Base-by-base conservation (phyloP, 2,329 filamentous ascomycete genomes). In the Neurospora crassa region DNA sequence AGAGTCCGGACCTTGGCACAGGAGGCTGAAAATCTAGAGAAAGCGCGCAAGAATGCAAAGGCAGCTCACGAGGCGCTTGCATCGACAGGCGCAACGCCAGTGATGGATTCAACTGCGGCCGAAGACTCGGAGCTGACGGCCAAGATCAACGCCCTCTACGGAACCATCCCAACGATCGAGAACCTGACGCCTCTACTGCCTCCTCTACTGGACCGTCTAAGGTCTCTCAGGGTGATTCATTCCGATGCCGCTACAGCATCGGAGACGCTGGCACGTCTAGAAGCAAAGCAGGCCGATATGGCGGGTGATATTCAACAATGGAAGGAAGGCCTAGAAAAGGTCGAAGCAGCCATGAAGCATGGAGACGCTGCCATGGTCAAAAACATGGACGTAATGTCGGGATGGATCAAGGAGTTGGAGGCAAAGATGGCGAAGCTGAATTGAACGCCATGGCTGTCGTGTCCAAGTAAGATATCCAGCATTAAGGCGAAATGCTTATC, bases 111-210 rank as follows among this genome's bases (percentile, higher is more conserved):
- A 10, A 80, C 75, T 8, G 3, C 53, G 67, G 70, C 78, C 40
- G 82, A 87, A 71, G 84, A 90, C 74, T 83, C 86, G 10, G 93
- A 97, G 76, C 92, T 96, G 76, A 87, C 90, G 53, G 87, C 92
- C 70, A 97, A 97, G 79, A 92, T 99, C 79, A 96, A 97, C 75
- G 92, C 94, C 1, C 87, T 99, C 5, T 97, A 97, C 80, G 91
- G 92, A 1, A 92, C 93, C 3, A 84, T 99, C 18, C 91, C 94
- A 1, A 96, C 93, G 0, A 96, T 99, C 72, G 94, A 97, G 80
- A 92, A 87, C 71, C 85, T 99, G 8, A 87, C 93, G 6, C 96
- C 96, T 0, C 85, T 97, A 20, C 86, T 99, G 4, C 95, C 96
- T 1, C 88, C 93, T 5, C 85, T 98, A 11, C 85, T 99, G 12